Percentiles rank a stretch among this genome's conserved stretches.
phyloP scores from a whole-genome alignment of 2,329 filamentous ascomycete genomes.

The Pseudocercospora eumusae region DNA sequence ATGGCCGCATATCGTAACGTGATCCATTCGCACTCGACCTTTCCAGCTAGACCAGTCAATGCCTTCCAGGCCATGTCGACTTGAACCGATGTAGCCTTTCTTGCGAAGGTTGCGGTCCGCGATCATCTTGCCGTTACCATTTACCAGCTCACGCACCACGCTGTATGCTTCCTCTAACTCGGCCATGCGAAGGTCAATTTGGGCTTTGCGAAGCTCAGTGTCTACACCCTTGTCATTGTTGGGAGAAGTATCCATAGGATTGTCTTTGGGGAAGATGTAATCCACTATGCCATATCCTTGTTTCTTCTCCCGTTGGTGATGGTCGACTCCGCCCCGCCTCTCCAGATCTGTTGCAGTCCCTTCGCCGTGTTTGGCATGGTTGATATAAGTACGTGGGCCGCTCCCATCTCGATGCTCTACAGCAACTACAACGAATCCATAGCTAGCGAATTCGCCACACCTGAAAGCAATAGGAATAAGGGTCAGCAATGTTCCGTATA shows the following conservation, averaged over 20 bases:
- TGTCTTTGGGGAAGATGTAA: slow-evolving; percentile 63
- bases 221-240: slow-evolving; percentile 63
- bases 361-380: slow-evolving; percentile 49
- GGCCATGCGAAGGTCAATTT: slow-evolving; percentile 63
- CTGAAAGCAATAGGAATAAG: too few species aligned
- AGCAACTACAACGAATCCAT: slow-evolving; percentile 65
- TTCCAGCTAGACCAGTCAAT: slow-evolving; percentile 61
- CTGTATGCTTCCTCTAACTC: slow-evolving; percentile 66
- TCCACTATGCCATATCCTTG: slow-evolving; percentile 44
- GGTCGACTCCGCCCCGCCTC: slow-evolving; percentile 31
- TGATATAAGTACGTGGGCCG: slow-evolving; percentile 62
- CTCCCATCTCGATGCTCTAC: slow-evolving; percentile 67
- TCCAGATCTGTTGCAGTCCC: slow-evolving; percentile 41
- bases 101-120: slow-evolving; percentile 56
- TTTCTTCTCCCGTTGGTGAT: slow-evolving; percentile 28
- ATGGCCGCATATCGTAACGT: slow-evolving; percentile 65
- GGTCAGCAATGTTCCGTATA: too few species aligned
- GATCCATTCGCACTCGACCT: slow-evolving; percentile 56
- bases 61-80: slow-evolving; percentile 59
- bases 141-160: slow-evolving; percentile 56
- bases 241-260: slow-evolving; percentile 51
- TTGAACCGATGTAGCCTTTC: slow-evolving; percentile 61
- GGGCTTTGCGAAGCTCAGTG: slow-evolving; percentile 59
- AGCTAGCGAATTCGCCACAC: slow-evolving; percentile 66
- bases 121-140: slow-evolving; percentile 7